phyloP scores from a whole-genome alignment of 208 protist species.

The Naegleria fowleri region DNA sequence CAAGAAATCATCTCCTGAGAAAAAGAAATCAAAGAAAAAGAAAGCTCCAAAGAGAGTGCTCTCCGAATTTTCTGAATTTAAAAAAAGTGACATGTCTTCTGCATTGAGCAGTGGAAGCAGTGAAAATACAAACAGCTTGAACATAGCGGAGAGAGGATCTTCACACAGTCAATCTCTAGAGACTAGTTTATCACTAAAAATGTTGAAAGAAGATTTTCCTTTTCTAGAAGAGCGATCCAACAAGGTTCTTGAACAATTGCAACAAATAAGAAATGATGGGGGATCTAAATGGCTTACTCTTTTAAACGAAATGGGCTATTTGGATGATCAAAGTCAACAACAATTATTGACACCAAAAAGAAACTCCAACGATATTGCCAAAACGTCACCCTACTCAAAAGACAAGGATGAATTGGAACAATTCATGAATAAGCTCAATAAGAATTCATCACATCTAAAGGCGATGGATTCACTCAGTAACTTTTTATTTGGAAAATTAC shows the following conservation, averaged over 20 bases:
- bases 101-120: neutral
- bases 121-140: too few relatives aligned
- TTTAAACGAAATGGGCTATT: neutral
- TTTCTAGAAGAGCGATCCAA: neutral
- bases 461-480: neutral
- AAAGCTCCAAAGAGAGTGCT: neutral
- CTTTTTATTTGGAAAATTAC: neutral
- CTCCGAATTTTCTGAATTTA: neutral
- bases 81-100: neutral
- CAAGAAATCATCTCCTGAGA: neutral
- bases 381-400: neutral
- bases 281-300: neutral
- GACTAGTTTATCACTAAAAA: neutral
- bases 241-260: neutral
- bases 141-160: too few relatives aligned
- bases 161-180: neutral
- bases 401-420: neutral
- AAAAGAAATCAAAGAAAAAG: neutral
- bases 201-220: neutral
- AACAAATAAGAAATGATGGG: neutral
- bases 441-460: neutral
- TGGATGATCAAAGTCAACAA: neutral
- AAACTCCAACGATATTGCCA: neutral
- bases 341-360: neutral
- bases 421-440: neutral